A percentile compares a stretch with the other conserved stretches of the same genome.
Conservation (phyloP, 2,329 filamentous ascomycete genomes). For the Stemphylium beticola region DNA sequence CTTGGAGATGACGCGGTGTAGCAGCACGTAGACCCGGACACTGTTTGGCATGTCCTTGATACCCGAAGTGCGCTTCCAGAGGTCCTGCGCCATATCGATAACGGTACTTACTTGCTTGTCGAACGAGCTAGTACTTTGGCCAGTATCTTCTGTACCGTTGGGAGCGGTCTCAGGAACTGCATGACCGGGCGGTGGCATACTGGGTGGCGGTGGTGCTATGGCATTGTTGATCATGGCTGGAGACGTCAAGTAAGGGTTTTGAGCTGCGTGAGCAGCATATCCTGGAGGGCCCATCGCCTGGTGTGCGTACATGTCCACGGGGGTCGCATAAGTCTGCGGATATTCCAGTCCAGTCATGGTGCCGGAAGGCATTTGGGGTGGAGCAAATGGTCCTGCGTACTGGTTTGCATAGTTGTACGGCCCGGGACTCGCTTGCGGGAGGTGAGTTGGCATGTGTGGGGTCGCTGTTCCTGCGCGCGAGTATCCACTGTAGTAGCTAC, state of each 20-base stretch:
- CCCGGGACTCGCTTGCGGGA: slow-evolving; percentile 47
- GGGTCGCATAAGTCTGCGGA: slow-evolving; percentile 36
- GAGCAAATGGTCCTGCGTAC: slow-evolving; percentile 46
- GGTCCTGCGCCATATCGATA: slow-evolving; percentile 60
- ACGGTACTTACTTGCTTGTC: slow-evolving; percentile 51
- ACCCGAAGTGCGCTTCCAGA: slow-evolving; percentile 67
- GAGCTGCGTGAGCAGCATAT: slow-evolving; percentile 33
- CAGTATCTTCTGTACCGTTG: slow-evolving; percentile 28
- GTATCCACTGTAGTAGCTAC: slow-evolving; percentile 45
- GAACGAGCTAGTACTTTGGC: slow-evolving; percentile 43
- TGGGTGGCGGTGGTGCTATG: slow-evolving; percentile 33
- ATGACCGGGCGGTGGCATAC: slow-evolving; percentile 25
- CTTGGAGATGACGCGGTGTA: slow-evolving; percentile 66
- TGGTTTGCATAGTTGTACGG: slow-evolving; percentile 45
- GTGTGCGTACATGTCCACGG: slow-evolving; percentile 39
- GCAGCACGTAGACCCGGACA: slow-evolving; percentile 67
- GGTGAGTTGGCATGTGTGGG: slow-evolving; percentile 43
- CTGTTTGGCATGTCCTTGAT: slow-evolving; percentile 67
- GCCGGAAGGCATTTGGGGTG: slow-evolving; percentile 38
- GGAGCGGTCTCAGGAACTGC: slow-evolving; percentile 23
- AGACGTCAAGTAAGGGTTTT: slow-evolving; percentile 40
- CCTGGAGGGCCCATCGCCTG: slow-evolving; percentile 40
- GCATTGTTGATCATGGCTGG: slow-evolving; percentile 38
- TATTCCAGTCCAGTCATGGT: slow-evolving; percentile 36
- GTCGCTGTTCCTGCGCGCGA: slow-evolving; percentile 47